A percentile compares a stretch with the other conserved stretches of the same genome.
Evolutionary conservation across 257 asterid species (phyloP).

Genomic region (Thymus quinquecostatus): DNA sequence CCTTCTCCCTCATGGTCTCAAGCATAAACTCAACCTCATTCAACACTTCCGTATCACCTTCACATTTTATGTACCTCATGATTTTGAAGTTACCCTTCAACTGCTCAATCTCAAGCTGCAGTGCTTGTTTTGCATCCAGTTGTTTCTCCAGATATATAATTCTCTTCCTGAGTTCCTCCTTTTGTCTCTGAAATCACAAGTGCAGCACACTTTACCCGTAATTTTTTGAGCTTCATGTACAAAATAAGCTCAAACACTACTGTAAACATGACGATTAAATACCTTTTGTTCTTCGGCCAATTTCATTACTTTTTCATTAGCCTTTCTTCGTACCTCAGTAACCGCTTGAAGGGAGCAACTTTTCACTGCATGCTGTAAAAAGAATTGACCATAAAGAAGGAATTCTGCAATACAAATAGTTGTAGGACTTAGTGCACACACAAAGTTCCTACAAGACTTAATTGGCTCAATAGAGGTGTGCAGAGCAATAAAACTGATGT

Average conservation of each 20-base stretch:
- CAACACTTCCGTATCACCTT: constrained; percentile 67
- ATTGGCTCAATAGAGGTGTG: neutral
- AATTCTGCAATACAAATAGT: constrained; percentile 21
- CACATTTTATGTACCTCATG: constrained; percentile 65
- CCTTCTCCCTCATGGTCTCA: constrained; percentile 74
- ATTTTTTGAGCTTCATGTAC: constrained; percentile 21
- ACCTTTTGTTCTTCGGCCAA: constrained; percentile 93
- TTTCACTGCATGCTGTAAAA: constrained; percentile 71
- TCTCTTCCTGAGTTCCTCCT: constrained; percentile 69
- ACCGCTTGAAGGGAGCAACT: constrained; percentile 67
- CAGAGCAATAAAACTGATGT: neutral
- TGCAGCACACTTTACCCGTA: constrained; percentile 22
- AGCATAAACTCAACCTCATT: constrained; percentile 55
- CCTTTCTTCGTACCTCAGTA: constrained; percentile 66
- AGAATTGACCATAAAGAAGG: constrained; percentile 18
- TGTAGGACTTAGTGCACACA: constrained; percentile 19
- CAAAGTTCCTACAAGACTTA: constrained; percentile 1
- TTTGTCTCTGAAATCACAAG: constrained; percentile 70
- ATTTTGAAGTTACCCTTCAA: constrained; percentile 70
- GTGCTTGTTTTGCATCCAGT: constrained; percentile 73
- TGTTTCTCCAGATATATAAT: constrained; percentile 73
- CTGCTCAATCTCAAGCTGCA: constrained; percentile 75
- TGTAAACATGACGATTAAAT: constrained; percentile 29
- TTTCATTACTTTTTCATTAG: constrained; percentile 63
- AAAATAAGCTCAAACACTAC: constrained; percentile 29